Conservation (phyloP, 75 land plant species). For the Cupressus sempervirens region DNA sequence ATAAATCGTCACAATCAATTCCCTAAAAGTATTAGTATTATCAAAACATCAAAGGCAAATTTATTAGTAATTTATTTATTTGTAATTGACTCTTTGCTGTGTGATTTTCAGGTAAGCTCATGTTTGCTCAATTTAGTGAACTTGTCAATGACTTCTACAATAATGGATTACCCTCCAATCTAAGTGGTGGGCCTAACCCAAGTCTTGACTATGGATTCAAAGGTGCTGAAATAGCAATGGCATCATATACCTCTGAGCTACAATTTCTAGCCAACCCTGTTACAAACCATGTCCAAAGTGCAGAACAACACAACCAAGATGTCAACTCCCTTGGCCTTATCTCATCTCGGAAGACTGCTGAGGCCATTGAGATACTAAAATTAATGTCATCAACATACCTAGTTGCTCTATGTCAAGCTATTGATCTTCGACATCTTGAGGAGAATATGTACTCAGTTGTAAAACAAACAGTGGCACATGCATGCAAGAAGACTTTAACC, state of each 20-base stretch:
- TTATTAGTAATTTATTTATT: not conserved
- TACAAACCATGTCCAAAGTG: conserved; percentile 38
- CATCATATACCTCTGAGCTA: conserved; percentile 38
- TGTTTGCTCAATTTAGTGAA: conserved; percentile 20
- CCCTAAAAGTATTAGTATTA: too few species aligned
- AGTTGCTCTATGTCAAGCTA: conserved; percentile 56
- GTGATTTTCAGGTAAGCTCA: conserved; percentile 13
- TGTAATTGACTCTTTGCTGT: not conserved
- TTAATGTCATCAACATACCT: conserved; percentile 41
- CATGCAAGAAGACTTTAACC: conserved; percentile 29
- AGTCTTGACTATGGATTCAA: conserved; percentile 50
- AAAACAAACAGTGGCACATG: conserved; percentile 22
- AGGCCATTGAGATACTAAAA: conserved; percentile 40
- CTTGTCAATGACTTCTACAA: conserved; percentile 44
- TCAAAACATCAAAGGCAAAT: not conserved
- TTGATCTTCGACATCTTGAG: conserved; percentile 79
- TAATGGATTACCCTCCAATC: conserved; percentile 46
- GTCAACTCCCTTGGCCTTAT: conserved; percentile 33
- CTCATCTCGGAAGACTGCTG: conserved; percentile 48
- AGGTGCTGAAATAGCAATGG: conserved; percentile 44
- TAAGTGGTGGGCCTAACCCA: conserved; percentile 38
- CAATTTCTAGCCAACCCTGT: conserved; percentile 39
- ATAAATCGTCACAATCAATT: too few species aligned
- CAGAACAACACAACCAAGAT: conserved; percentile 40
- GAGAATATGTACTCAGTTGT: conserved; percentile 58